phyloP scores from a whole-genome alignment of 257 asterid genomes.

The Solanum chiquidenum region DNA sequence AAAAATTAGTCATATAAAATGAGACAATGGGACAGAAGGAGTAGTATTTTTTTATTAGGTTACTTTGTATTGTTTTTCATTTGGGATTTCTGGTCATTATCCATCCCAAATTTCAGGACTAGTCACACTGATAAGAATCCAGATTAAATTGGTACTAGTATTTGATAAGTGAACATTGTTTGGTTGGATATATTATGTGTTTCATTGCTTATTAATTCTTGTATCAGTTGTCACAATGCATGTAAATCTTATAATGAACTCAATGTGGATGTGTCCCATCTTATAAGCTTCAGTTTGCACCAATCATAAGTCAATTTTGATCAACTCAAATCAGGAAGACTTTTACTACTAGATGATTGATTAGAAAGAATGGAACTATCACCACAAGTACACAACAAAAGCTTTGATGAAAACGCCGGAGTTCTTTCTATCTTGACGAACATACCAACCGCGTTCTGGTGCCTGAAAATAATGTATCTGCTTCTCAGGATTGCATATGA shows the following conservation, averaged over 20 bases:
- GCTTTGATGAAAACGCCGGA: background rate
- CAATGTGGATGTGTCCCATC: background rate
- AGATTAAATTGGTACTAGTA: too few relatives aligned
- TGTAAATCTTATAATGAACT: background rate
- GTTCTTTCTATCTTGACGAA: background rate
- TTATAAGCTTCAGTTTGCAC: background rate
- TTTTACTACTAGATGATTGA: background rate
- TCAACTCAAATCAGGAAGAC: background rate
- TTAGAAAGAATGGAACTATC: background rate
- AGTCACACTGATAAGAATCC: background rate
- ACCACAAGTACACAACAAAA: background rate
- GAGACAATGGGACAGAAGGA: too few relatives aligned
- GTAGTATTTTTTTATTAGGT: too few relatives aligned
- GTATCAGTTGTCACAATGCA: background rate
- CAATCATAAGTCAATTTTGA: background rate
- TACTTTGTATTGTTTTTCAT: too few relatives aligned
- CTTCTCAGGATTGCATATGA: slow-evolving; percentile 46
- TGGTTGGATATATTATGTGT: background rate
- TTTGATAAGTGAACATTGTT: background rate
- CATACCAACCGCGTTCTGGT: background rate
- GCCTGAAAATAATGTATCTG: background rate
- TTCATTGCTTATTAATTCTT: background rate
- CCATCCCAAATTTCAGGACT: background rate
- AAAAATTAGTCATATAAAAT: too few relatives aligned
- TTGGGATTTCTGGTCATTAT: background rate